Percentiles rank a stretch among this genome's conserved stretches.
Conservation (phyloP, 2,329 filamentous ascomycete genomes). For the Botrytis paeoniae region DNA sequence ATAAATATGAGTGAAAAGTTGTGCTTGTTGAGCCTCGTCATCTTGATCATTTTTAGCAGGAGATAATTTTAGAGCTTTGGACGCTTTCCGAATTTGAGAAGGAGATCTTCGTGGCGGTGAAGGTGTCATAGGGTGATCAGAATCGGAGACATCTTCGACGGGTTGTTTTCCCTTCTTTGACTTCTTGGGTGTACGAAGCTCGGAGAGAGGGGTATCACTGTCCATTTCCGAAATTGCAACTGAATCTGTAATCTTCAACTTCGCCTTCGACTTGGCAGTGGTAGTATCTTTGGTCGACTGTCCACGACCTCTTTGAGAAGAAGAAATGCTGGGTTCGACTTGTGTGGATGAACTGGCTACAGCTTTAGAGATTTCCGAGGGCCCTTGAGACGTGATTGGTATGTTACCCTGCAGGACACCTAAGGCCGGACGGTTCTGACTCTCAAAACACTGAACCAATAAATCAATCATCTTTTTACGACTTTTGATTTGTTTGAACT, state of each 20-base stretch:
- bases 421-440: constrained; percentile 45
- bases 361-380: constrained; percentile 3
- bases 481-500: constrained; percentile 69
- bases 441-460: constrained; percentile 68
- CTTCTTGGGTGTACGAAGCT: constrained; percentile 36
- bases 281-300: constrained; percentile 43
- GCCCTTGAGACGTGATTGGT: constrained; percentile 2
- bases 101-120: constrained; percentile 31
- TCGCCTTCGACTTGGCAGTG: constrained; percentile 23
- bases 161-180: constrained; percentile 29
- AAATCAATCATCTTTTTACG: constrained; percentile 67
- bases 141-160: constrained; percentile 51
- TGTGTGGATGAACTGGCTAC: constrained; percentile 16
- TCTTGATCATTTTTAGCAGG: constrained; percentile 17
- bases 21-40: constrained; percentile 41
- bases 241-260: constrained; percentile 24
- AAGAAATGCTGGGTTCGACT: constrained; percentile 33
- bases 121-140: constrained; percentile 39
- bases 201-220: constrained; percentile 27
- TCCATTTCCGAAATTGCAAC: constrained; percentile 27
- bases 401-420: constrained; percentile 31
- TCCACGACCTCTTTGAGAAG: constrained; percentile 40
- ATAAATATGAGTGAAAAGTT: constrained; percentile 53
- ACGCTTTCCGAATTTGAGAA: constrained; percentile 26
- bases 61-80: constrained; percentile 23